Base-by-base conservation (phyloP, 1,284 basidiomycete species). In the Pulveroboletus ridleyi region DNA sequence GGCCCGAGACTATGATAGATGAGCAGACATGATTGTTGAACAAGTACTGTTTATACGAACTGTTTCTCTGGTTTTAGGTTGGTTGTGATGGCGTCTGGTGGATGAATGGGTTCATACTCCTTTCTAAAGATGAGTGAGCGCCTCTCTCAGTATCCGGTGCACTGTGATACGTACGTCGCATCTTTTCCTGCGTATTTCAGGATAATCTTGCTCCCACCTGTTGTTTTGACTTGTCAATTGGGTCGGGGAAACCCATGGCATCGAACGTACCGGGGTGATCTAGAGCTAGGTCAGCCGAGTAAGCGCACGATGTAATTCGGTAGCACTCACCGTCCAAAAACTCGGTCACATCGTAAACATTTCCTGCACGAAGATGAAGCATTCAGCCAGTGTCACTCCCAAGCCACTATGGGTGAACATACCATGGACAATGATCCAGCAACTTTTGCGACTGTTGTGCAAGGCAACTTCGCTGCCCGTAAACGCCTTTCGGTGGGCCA, bases 381-480 rank as follows among this genome's bases (percentile, higher is more conserved):
- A 29, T 13, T 74, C 55, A 71, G 60, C 15, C 35, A 42, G 39
- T n/a, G 56, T 22, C n/a, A 1, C 23, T 46, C 44, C 44, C 20
- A 46, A 20, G 44, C 18, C 39, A 18, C 22, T n/a, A 10, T 29
- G 15, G 17, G 11, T 8, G 17, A 35, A 44, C 83, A 59, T 68
- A 89, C 92, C 93, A 77, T 95, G 94, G 4, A 96, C 89, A 63
- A 95, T 93, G 69, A 96, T 93, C 94, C 94, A 95, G 68, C 94
- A 95, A 67, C 89, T 92, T 70, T 94, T 83, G 44, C 87, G 78
- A 54, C 71, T 83, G 74, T 89, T 91, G 74, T 95, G 92, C 72
- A 84, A 78, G 13, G 89, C 86, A 23, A 95, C 89, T 65, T 89
- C 84, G 67, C 86, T 79, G 4, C 76, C 70, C 42, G 73, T 72